Evolutionary conservation across 83 land plant genomes (phyloP).

Genomic region (Larix sibirica): DNA sequence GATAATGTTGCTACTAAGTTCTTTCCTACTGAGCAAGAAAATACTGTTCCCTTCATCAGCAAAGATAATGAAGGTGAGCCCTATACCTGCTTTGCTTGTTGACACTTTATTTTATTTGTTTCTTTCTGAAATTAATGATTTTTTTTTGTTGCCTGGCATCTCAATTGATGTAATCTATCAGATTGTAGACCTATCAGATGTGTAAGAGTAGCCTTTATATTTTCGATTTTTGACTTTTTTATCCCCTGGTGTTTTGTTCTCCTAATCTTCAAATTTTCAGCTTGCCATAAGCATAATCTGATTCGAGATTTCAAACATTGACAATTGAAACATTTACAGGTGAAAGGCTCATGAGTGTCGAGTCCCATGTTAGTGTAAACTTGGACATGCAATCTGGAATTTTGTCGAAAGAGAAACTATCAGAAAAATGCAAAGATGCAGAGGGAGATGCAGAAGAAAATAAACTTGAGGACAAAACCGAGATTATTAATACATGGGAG

Average conservation of each 20-base stretch:
- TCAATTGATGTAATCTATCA: background rate
- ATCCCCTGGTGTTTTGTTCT: too few relatives aligned
- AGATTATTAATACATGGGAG: slow-evolving; percentile 9
- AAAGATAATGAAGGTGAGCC: slow-evolving; percentile 4
- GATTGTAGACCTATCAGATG: too few relatives aligned
- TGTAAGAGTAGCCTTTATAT: too few relatives aligned
- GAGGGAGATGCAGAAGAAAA: background rate
- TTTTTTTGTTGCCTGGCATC: background rate
- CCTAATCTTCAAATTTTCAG: background rate
- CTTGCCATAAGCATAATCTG: background rate
- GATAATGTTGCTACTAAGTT: background rate
- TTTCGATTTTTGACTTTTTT: too few relatives aligned
- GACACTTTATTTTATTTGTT: background rate
- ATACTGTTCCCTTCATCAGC: background rate
- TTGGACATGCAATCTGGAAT: background rate
- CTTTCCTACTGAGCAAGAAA: background rate
- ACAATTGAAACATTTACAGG: background rate
- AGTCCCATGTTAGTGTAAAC: background rate
- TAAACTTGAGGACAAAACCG: background rate
- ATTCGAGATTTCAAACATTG: background rate
- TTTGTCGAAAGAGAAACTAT: background rate
- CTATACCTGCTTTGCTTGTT: background rate
- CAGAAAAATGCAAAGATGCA: background rate
- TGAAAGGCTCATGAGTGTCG: background rate
- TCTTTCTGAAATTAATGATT: background rate